phyloP scores from a whole-genome alignment of 257 asterid genomes.

The Forsythia suspensa region DNA sequence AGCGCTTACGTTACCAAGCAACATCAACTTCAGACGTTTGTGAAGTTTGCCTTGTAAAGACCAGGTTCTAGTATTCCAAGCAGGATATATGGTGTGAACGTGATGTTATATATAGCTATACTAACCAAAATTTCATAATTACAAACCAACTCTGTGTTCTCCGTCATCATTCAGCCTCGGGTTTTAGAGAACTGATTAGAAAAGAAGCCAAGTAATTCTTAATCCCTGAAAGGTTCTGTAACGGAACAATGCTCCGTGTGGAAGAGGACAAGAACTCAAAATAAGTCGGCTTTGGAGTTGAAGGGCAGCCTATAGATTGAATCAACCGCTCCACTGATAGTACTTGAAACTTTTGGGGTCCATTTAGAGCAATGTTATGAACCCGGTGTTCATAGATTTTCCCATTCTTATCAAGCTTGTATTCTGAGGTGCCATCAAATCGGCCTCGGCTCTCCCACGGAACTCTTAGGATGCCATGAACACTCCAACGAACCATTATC shows the following conservation, averaged over 20 bases:
- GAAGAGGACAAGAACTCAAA: constrained; percentile 59
- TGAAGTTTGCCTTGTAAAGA: not conserved
- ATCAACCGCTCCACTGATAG: constrained; percentile 67
- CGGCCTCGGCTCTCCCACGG: constrained; percentile 96
- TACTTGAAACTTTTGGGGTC: constrained; percentile 74
- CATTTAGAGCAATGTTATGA: constrained; percentile 82
- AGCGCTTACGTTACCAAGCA: constrained; percentile 2
- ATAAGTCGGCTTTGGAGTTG: constrained; percentile 90
- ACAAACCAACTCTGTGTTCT: constrained; percentile 8
- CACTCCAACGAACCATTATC: constrained; percentile 95
- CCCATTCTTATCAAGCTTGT: constrained; percentile 92
- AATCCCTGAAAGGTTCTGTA: constrained; percentile 34
- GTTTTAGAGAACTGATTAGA: constrained; percentile 27
- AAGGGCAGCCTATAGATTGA: constrained; percentile 65
- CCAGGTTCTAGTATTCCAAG: constrained; percentile 11
- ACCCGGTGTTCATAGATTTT: constrained; percentile 93
- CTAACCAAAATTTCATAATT: constrained; percentile 22
- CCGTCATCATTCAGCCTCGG: constrained; percentile 35
- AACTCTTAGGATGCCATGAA: constrained; percentile 81
- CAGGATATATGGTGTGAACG: not conserved
- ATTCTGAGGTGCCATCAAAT: constrained; percentile 96
- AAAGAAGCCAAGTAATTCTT: constrained; percentile 47
- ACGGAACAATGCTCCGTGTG: constrained; percentile 28
- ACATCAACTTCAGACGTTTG: not conserved
- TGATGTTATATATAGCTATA: constrained; percentile 6